phyloP scores from a whole-genome alignment of 176 grass and related monocot species.

The Aegilops longissima region DNA sequence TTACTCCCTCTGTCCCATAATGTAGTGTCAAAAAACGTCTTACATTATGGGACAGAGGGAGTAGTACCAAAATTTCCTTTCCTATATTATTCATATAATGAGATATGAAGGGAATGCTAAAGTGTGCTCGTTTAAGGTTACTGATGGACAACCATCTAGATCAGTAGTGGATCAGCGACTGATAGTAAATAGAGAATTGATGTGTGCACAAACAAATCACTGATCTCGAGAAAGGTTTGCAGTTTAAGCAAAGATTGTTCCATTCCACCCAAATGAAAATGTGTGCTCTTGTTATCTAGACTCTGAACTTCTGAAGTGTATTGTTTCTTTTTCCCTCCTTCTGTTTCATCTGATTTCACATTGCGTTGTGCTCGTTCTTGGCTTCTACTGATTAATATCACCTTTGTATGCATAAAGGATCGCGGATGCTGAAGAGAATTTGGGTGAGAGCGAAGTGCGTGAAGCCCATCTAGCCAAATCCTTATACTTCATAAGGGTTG shows the following conservation, averaged over 20 bases:
- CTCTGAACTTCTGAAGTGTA: not conserved
- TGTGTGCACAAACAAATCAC: not conserved
- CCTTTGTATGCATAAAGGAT: slow-evolving; percentile 56
- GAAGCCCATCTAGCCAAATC: slow-evolving; percentile 97
- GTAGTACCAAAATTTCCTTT: not conserved
- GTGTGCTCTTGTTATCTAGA: not conserved
- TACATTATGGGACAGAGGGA: no score
- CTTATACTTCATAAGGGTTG: slow-evolving; percentile 79
- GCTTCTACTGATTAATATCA: slow-evolving; percentile 8
- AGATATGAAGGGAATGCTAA: not conserved
- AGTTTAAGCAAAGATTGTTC: not conserved
- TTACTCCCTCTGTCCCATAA: no score
- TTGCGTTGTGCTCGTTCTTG: slow-evolving; percentile 13
- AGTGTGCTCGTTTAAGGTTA: not conserved
- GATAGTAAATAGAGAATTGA: not conserved
- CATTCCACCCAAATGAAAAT: not conserved
- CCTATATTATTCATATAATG: not conserved
- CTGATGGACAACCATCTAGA: not conserved
- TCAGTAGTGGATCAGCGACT: not conserved
- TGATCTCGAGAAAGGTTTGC: not conserved
- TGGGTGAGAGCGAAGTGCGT: slow-evolving; percentile 99
- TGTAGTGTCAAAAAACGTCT: no score
- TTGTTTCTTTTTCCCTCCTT: not conserved
- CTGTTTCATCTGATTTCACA: not conserved
- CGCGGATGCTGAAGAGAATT: slow-evolving; percentile 96